Conservation (phyloP, 805 yeast genomes). For the Saccharomycopsis microspora region DNA sequence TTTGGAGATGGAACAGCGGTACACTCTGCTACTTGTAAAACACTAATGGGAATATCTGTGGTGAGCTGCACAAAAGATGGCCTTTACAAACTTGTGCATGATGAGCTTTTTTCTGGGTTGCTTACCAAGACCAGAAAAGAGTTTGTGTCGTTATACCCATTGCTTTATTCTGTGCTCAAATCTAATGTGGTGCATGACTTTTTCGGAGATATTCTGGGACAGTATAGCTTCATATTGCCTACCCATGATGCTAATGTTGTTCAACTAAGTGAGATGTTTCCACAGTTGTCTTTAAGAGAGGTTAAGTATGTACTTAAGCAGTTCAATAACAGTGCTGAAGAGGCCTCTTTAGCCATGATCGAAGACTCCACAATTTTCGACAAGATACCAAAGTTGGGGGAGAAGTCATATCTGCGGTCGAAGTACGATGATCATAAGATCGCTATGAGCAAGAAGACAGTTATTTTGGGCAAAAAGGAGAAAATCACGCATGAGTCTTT, state of each 20-base stretch:
- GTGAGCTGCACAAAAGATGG: slow-evolving; percentile 34
- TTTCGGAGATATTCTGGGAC: slow-evolving; percentile 33
- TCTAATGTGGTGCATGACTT: slow-evolving; percentile 34
- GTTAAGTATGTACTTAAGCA: slow-evolving; percentile 37
- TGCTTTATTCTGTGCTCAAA: slow-evolving; percentile 42
- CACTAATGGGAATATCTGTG: slow-evolving; percentile 41
- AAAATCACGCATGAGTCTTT: slow-evolving; percentile 6
- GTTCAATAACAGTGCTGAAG: slow-evolving; percentile 41
- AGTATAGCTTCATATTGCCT: slow-evolving; percentile 34
- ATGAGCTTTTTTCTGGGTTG: slow-evolving; percentile 22
- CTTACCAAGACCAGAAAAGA: slow-evolving; percentile 32
- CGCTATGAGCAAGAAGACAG: slow-evolving; percentile 20
- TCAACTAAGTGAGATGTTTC: slow-evolving; percentile 49
- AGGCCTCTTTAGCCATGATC: slow-evolving; percentile 44
- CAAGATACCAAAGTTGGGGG: slow-evolving; percentile 19
- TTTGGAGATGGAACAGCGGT: slow-evolving; percentile 48
- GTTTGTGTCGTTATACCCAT: slow-evolving; percentile 34
- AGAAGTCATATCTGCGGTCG: slow-evolving; percentile 15
- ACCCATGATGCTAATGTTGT: slow-evolving; percentile 24
- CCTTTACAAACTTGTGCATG: slow-evolving; percentile 18
- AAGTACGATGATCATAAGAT: slow-evolving; percentile 24
- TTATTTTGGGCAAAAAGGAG: slow-evolving; percentile 26
- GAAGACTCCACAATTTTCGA: slow-evolving; percentile 44
- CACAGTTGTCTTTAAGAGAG: slow-evolving; percentile 39
- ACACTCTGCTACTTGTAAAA: slow-evolving; percentile 33